These are phyloP conservation scores for Cyberlindnera xishuangbannaensis DNA, from an alignment of 805 yeast species.

Conservation along the genomic window DNA sequence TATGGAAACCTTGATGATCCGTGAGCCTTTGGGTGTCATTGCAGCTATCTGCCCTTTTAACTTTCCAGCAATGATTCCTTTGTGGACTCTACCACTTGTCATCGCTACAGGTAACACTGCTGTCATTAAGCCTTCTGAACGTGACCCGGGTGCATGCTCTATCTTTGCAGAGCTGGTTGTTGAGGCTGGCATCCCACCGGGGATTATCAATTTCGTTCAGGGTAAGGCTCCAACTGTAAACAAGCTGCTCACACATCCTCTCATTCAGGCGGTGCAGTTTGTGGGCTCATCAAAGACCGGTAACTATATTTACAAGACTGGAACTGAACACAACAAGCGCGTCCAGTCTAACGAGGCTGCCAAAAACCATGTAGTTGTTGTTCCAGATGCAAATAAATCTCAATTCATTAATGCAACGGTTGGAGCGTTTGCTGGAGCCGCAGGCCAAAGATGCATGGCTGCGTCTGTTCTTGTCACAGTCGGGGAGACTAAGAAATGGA, in stretches of 20 bases:
- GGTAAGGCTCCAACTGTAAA: conserved; percentile 70
- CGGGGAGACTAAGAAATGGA: conserved; percentile 57
- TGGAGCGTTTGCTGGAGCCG: conserved; percentile 81
- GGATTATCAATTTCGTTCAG: conserved; percentile 65
- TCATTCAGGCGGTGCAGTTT: conserved; percentile 68
- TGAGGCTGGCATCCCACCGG: conserved; percentile 70
- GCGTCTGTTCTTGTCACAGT: conserved; percentile 68
- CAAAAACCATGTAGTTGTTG: conserved; percentile 65
- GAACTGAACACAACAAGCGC: conserved; percentile 65
- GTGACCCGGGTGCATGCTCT: conserved; percentile 76
- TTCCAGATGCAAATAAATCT: conserved; percentile 64
- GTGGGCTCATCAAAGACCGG: conserved; percentile 78
- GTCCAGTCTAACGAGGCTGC: conserved; percentile 77
- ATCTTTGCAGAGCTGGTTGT: conserved; percentile 61
- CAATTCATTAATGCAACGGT: conserved; percentile 60
- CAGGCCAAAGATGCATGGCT: conserved; percentile 83
- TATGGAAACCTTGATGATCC: conserved; percentile 69
- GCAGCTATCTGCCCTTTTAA: conserved; percentile 80
- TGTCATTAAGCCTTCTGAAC: conserved; percentile 63
- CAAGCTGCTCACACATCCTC: conserved; percentile 60
- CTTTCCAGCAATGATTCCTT: conserved; percentile 76
- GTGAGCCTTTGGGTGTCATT: conserved; percentile 69
- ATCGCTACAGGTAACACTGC: conserved; percentile 67
- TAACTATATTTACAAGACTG: conserved; percentile 61
- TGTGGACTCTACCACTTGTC: conserved; percentile 50